Evolutionary conservation across 768 basidiomycete species (phyloP), one percentile per base, ranked within the genome.

Genomic region (Psilocybe sp.): DNA sequence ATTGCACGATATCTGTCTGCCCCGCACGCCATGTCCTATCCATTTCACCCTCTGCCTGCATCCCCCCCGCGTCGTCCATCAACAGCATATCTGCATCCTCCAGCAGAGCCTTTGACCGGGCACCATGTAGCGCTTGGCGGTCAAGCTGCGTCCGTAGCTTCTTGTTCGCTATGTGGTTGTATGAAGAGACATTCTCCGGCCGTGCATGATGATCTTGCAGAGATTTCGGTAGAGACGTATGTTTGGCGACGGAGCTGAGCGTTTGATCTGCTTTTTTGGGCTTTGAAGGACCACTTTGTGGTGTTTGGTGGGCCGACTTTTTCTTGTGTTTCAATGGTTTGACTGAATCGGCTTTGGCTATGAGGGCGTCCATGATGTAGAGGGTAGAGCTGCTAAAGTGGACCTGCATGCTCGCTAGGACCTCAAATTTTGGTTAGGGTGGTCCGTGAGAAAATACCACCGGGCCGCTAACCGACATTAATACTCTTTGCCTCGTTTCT

Each of bases 11-110:
- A 52, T 95, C 94, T 7, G 76, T 73, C 70, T 98, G 97, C 0
- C 80, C 74, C 7, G 93, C 77, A 50, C 91, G 76, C 94, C 93
- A 98, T 6, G 96, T 98, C 62, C 81, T 69, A 63, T 98, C 97
- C 68, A 98, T 76, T 46, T 81, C 82, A 2, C 78, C 81, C 58
- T 95, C 92, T 15, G 79, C 79, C 62, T 87, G 80, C 50, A 98
- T 82, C 48, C 74, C 68, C 1, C 95, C 95, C 1, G 70, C 74
- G 10, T 90, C 89, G 35, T 82, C 85, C 39, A 76, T 71, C 49
- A 84, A 67, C n/a, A 91, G 72, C 58, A 89, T 69, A 44, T 86
- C 86, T 16, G 87, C 83, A 72, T 92, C 89, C 43, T 87, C 70
- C 44, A 85, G 56, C 14, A 89, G 71, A 7, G 70, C 72, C 61